Conservation (phyloP, 345 rosid species). For the Salix viminalis region DNA sequence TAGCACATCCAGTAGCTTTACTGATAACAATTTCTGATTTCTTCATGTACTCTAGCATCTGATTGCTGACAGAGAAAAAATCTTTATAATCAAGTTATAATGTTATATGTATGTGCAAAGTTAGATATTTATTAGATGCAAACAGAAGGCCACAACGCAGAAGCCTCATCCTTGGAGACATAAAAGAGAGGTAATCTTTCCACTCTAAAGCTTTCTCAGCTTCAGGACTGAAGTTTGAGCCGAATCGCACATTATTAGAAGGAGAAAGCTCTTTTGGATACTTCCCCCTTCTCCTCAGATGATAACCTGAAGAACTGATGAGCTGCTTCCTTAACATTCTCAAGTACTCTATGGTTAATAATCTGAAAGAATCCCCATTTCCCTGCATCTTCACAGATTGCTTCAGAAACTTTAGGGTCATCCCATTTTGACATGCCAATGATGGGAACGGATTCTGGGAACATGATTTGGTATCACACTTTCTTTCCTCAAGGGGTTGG, state of each 20-base stretch:
- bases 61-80: background rate
- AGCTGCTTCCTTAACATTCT: conserved; percentile 5
- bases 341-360: conserved; percentile 18
- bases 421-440: conserved; percentile 19
- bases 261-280: conserved; percentile 18
- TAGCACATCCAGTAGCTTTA: too few species aligned
- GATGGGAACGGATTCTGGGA: conserved; percentile 8
- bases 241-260: conserved; percentile 28
- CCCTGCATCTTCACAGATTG: conserved; percentile 22
- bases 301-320: conserved; percentile 9
- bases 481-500: conserved; percentile 15
- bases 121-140: conserved; percentile 30
- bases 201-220: conserved; percentile 48
- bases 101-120: background rate
- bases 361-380: conserved; percentile 18
- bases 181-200: conserved; percentile 52
- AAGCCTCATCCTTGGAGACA: conserved; percentile 40
- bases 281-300: conserved; percentile 13
- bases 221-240: conserved; percentile 37
- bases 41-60: background rate
- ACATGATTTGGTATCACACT: background rate
- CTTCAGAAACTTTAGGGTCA: conserved; percentile 6
- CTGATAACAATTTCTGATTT: background rate
- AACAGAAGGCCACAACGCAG: conserved; percentile 39
- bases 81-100: background rate